Conservation (phyloP, 306 rosid species). For the Trifolium repens region DNA sequence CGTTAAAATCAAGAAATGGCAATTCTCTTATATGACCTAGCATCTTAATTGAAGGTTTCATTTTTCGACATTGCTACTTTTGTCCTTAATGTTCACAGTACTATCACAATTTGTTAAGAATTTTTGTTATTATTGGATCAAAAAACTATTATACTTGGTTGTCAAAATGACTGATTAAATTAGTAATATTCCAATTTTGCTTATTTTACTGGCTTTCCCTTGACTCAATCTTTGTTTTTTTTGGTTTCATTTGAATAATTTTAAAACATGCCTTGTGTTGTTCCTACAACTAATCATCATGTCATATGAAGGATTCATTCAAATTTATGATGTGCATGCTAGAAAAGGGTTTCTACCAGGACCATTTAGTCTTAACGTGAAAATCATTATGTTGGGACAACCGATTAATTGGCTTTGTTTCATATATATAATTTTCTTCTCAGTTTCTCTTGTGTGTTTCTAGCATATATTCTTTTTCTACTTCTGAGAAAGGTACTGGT, state of each 20-base stretch:
- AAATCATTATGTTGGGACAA: neutral
- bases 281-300: slow-evolving; percentile 3
- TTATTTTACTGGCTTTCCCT: neutral
- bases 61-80: too few species aligned
- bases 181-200: neutral
- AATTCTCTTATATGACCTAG: too few species aligned
- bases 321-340: neutral
- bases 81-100: too few species aligned
- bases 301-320: slow-evolving; percentile 1
- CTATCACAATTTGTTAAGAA: neutral
- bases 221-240: neutral
- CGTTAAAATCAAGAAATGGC: too few species aligned
- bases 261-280: neutral
- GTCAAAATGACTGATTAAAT: neutral
- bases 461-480: neutral
- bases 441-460: neutral
- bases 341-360: neutral
- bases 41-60: too few species aligned
- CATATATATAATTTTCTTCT: neutral
- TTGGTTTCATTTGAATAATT: neutral
- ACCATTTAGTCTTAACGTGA: neutral
- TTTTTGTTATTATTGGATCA: slow-evolving; percentile 4
- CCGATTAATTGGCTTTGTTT: neutral
- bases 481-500: neutral
- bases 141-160: neutral